Conservation (phyloP, 805 yeast genomes). For the Hanseniaspora guilliermondii region DNA sequence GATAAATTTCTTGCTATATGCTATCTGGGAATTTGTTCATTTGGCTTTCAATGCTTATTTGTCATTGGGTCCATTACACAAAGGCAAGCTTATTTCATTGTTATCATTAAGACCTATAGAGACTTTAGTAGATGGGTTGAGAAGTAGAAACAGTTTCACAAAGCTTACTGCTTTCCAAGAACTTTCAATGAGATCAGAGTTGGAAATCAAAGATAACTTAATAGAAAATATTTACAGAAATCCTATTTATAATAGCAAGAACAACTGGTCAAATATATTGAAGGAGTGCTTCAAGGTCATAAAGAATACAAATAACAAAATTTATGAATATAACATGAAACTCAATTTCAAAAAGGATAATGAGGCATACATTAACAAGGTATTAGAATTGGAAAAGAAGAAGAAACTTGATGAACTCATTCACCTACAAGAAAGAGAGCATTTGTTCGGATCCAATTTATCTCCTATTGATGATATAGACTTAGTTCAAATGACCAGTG, state of each 20-base stretch:
- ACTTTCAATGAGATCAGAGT: constrained; percentile 39
- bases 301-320: constrained; percentile 35
- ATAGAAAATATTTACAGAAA: constrained; percentile 32
- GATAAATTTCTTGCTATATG: constrained; percentile 17
- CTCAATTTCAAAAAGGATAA: constrained; percentile 8
- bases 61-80: constrained; percentile 59
- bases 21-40: constrained; percentile 44
- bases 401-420: constrained; percentile 4
- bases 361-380: constrained; percentile 11
- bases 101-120: constrained; percentile 49
- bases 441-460: constrained; percentile 5
- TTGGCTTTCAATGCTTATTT: constrained; percentile 52
- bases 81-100: constrained; percentile 45
- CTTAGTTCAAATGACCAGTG: constrained; percentile 1
- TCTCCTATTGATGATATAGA: constrained; percentile 12
- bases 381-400: constrained; percentile 2
- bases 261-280: constrained; percentile 46
- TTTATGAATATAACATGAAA: constrained; percentile 20
- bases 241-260: constrained; percentile 41
- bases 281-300: constrained; percentile 49
- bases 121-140: constrained; percentile 52
- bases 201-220: constrained; percentile 35
- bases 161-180: constrained; percentile 66
- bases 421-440: constrained; percentile 9
- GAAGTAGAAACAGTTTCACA: constrained; percentile 37